Base-by-base conservation (phyloP, 257 asterid species). In the Nicotiana benthamiana region DNA sequence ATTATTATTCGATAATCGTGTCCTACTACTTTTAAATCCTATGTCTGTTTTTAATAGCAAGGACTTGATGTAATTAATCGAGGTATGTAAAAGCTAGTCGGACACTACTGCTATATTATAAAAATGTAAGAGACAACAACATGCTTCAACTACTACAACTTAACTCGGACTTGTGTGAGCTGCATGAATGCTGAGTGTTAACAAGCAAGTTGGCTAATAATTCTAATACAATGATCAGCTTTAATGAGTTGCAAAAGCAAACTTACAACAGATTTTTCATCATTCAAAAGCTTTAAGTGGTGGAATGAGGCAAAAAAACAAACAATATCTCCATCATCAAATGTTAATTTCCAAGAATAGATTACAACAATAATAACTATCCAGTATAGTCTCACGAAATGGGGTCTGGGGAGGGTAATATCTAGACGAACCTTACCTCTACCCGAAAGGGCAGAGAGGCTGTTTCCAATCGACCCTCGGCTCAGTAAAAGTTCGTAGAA, bases 241-340 rank as follows among this genome's bases (percentile, higher is more conserved):
- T 40, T 40, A 40, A 0, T 40, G 46, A 40, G 46, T 48, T 72
- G 61, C 24, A 46, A 72, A 72, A 15, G 32, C 15, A 70, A 72
- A 72, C 2, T 15, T 24, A 48, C 36, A 72, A 15, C 9, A 72
- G 10, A 6, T 20, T 1, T 70, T 43, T 43, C 77, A 72, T 72
- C 52, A 46, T 46, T 40, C 77, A 72, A 72, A 72, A 72, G 59
- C 77, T 72, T 72, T 22, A 72, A 72, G 78, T 72, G 16, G 24
- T 70, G 77, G 22, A 43, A 43, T 70, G 24, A 11, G 15, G 1
- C 4, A n/a, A 22, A 72, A 20, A 72, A 24, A 46, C 4, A 72
- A 72, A 72, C 9, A 72, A 46, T 72, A 46, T 72, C 24, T 22
- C 60, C 78, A 72, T 46, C 78, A 24, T 24, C 40, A 72, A 72